Conservation (phyloP, 352 stramenopile genomes). For the Blastocystis sp. region DNA sequence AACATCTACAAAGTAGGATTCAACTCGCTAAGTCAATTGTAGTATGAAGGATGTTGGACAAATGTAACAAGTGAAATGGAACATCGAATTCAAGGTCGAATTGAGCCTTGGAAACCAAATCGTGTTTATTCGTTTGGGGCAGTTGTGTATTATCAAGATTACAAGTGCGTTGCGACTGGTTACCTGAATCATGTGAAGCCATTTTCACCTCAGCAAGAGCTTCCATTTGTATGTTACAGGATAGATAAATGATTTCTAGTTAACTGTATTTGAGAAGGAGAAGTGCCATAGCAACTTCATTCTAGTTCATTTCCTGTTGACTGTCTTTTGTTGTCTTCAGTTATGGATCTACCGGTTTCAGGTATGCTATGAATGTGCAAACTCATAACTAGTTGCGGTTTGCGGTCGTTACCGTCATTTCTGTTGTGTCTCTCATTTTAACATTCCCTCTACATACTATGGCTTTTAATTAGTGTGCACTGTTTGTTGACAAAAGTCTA, state of each 20-base stretch:
- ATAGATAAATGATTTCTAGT: neutral
- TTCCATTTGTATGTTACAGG: slow-evolving; percentile 10
- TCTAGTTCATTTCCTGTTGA: slow-evolving; percentile 21
- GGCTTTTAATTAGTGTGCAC: slow-evolving; percentile 39
- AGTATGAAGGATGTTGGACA: slow-evolving; percentile 49
- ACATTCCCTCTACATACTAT: slow-evolving; percentile 53
- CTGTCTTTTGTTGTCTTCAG: neutral
- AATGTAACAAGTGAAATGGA: neutral
- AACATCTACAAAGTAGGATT: slow-evolving; percentile 13
- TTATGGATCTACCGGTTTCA: slow-evolving; percentile 12
- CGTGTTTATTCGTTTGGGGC: slow-evolving; percentile 16
- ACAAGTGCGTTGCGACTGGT: neutral
- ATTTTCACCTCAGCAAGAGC: neutral
- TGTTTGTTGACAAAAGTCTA: neutral
- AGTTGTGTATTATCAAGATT: neutral
- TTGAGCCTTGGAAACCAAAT: slow-evolving; percentile 22
- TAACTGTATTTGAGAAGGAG: slow-evolving; percentile 29
- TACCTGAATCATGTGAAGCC: slow-evolving; percentile 36
- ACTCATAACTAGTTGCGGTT: slow-evolving; percentile 25
- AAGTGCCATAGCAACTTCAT: slow-evolving; percentile 25
- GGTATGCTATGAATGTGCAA: neutral
- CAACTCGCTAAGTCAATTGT: neutral
- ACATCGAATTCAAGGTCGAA: neutral
- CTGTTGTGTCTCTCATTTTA: slow-evolving; percentile 50
- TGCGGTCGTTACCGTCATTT: slow-evolving; percentile 29